Evolutionary conservation across 164 flowering plant genomes (phyloP).

Genomic region (Vitis cinerea): DNA sequence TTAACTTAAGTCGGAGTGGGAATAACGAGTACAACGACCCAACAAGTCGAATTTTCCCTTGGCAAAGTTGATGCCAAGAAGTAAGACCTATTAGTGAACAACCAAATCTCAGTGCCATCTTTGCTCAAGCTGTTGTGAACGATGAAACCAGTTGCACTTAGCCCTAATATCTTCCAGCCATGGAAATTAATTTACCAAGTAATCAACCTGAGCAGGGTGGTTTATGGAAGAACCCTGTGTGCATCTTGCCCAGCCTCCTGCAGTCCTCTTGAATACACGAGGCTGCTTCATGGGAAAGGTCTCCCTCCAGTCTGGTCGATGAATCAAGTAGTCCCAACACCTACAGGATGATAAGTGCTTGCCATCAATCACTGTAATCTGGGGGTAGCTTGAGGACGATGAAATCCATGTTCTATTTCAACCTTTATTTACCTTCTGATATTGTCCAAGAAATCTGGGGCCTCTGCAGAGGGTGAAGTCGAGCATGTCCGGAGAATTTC

Average conservation of each 20-base stretch:
- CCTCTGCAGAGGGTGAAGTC: conserved; percentile 87
- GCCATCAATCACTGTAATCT: background rate
- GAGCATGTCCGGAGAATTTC: conserved; percentile 71
- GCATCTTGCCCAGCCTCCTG: conserved; percentile 45
- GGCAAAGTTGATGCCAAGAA: too few relatives aligned
- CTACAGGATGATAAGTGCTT: conserved; percentile 32
- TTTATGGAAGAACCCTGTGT: background rate
- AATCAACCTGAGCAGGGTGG: too few relatives aligned
- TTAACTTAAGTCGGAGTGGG: too few relatives aligned
- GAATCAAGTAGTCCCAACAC: conserved; percentile 56
- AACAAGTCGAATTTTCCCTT: too few relatives aligned
- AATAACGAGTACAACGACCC: too few relatives aligned
- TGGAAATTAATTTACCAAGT: too few relatives aligned
- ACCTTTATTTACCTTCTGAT: conserved; percentile 52
- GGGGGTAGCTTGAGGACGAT: too few relatives aligned
- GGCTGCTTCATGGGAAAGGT: conserved; percentile 63
- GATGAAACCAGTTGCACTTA: too few relatives aligned
- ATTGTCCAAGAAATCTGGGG: conserved; percentile 74
- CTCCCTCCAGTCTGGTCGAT: conserved; percentile 64
- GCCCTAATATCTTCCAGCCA: too few relatives aligned
- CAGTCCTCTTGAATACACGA: conserved; percentile 57
- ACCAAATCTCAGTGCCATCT: too few relatives aligned
- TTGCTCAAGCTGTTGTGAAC: too few relatives aligned
- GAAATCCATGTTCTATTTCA: background rate
- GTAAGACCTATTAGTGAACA: too few relatives aligned